phyloP scores from a whole-genome alignment of 768 basidiomycete species.

The Boletus tylopilopsis region DNA sequence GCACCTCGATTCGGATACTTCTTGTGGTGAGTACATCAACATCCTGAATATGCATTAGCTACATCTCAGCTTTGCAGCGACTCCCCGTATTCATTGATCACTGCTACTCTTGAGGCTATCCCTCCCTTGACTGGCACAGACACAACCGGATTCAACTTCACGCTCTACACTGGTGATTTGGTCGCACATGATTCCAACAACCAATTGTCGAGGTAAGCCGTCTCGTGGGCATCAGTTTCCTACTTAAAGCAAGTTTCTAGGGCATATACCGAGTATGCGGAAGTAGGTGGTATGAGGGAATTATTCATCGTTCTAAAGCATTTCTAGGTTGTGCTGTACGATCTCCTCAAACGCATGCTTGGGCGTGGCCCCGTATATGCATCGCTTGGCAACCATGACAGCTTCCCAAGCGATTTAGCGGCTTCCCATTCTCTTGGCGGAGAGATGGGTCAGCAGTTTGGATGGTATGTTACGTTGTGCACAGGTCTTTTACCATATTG shows the following conservation, averaged over 20 bases:
- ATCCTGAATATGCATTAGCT: neutral
- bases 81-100: constrained; percentile 55
- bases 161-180: constrained; percentile 70
- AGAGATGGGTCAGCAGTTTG: constrained; percentile 54
- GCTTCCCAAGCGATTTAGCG: constrained; percentile 55
- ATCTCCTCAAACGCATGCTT: constrained; percentile 58
- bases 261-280: constrained; percentile 57
- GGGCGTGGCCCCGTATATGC: constrained; percentile 72
- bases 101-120: constrained; percentile 63
- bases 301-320: constrained; percentile 4
- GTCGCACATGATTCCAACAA: constrained; percentile 68
- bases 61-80: constrained; percentile 40
- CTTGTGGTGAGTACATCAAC: constrained; percentile 40
- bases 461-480: constrained; percentile 44
- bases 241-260: constrained; percentile 30
- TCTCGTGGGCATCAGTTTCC: neutral
- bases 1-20: constrained; percentile 71
- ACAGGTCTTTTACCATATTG: neutral
- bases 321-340: constrained; percentile 56
- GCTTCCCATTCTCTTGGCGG: constrained; percentile 57
- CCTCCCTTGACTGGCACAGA: constrained; percentile 61
- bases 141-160: constrained; percentile 58
- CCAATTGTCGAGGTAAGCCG: constrained; percentile 53
- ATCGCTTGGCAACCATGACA: constrained; percentile 76
- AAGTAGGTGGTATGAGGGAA: constrained; percentile 37